Base-by-base conservation (phyloP, 108 stramenopile genomes). In the Cafeteria roenbergensis region DNA sequence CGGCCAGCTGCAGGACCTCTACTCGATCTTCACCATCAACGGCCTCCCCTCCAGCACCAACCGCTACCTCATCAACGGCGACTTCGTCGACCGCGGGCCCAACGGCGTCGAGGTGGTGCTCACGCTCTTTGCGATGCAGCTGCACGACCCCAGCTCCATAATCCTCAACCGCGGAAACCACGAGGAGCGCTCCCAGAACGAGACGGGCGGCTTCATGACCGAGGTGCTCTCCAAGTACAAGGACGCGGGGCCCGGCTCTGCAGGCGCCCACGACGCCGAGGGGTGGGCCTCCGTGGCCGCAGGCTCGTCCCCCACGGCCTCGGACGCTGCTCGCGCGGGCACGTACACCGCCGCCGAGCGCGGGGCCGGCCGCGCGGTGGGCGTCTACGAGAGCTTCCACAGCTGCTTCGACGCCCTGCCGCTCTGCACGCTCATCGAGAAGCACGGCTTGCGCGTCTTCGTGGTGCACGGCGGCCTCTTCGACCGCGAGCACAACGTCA, bases 381-480 rank as follows among this genome's bases (percentile, higher is more conserved):
- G 2, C n/a, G 59, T 61, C 21, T 61, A 61, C 37, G 59, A 32
- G 20, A 38, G 2, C 2, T 61, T 61, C 37, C 21, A 61, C 20
- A 2, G 30, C 37, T 52, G 51, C 50, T 82, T 83, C 59, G 79
- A 80, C 51, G 37, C 37, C n/a, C 70, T 83, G 24, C 82, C 82
- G 28, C 80, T 83, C 29, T 78, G 77, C 64, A 73, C 82, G n/a
- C 52, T 77, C 1, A 78, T 79, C 29, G 73, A 81, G 64, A 58
- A 65, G 24, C 24, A 51, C 42, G 1, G 6, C 50, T 57, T 68
- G 31, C 71, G 70, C 32, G 79, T 83, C 27, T 81, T 83, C 51
- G 82, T 83, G 21, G 71, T 78, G 26, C 82, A 83, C 65, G 82
- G 82, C 20, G 82, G 82, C 33, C 80, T 83, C 20, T 83, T 81